Conservation (phyloP, 345 rosid species). For the Aurinia saxatilis region DNA sequence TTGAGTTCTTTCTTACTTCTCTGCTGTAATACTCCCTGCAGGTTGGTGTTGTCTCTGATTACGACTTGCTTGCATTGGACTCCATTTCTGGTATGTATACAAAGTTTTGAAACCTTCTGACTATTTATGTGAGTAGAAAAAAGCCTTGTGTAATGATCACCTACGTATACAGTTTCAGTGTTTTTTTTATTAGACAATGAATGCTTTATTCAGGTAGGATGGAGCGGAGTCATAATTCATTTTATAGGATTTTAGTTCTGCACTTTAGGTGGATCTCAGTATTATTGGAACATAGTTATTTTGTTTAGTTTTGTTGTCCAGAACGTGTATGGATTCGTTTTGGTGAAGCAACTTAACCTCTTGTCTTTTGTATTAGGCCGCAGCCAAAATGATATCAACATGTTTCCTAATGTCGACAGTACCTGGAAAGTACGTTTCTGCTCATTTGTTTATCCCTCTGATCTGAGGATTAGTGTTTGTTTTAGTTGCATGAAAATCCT, state of each 20-base stretch:
- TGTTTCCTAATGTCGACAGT: constrained; percentile 85
- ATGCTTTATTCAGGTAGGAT: background rate
- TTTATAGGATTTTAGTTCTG: background rate
- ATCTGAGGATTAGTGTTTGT: background rate
- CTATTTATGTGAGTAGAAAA: background rate
- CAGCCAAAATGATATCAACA: constrained; percentile 44
- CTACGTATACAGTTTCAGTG: background rate
- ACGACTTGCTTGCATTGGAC: constrained; percentile 82
- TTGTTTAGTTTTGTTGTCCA: background rate
- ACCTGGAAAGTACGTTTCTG: constrained; percentile 70
- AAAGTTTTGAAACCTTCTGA: background rate
- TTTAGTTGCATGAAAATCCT: background rate
- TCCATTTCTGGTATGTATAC: constrained; percentile 63
- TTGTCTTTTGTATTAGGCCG: constrained; percentile 41
- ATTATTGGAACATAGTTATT: background rate
- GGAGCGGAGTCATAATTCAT: background rate
- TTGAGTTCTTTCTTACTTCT: background rate
- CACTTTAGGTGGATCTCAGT: background rate
- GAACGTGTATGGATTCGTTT: background rate
- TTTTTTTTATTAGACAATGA: background rate
- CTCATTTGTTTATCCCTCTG: background rate
- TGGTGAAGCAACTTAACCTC: constrained; percentile 11
- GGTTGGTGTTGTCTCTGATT: constrained; percentile 99
- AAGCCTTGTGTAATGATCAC: background rate
- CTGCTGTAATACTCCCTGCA: constrained; percentile 27